phyloP scores from a whole-genome alignment of 2,329 filamentous ascomycete species.

The Aureobasidium pullulans region DNA sequence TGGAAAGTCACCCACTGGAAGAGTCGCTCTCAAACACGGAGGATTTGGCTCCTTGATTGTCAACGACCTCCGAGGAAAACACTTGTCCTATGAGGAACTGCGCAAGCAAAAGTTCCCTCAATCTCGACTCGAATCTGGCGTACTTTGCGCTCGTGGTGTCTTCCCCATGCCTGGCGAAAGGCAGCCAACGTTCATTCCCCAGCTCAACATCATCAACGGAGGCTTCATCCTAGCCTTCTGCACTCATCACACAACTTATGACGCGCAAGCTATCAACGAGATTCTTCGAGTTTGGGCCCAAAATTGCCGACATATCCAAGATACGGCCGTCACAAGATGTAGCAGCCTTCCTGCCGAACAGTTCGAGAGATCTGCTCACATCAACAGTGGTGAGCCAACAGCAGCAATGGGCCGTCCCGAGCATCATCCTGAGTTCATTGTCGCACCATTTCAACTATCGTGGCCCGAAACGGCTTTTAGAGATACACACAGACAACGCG shows the following conservation, averaged over 20 bases:
- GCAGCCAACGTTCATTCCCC: not conserved
- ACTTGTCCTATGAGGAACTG: not conserved
- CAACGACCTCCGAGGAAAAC: not conserved
- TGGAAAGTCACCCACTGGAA: not conserved
- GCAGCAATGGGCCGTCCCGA: not conserved
- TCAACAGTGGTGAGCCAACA: not conserved
- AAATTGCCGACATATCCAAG: not conserved
- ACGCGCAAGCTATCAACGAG: constrained; percentile 4
- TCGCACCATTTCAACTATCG: not conserved
- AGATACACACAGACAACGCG: not conserved
- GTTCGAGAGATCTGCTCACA: not conserved
- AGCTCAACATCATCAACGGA: not conserved
- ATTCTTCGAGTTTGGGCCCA: not conserved
- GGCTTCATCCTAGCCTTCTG: not conserved
- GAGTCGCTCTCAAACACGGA: not conserved
- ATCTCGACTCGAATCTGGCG: not conserved
- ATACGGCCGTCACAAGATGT: not conserved
- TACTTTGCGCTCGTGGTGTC: not conserved
- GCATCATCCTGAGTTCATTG: not conserved
- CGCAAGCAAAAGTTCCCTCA: not conserved
- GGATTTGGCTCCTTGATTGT: not conserved
- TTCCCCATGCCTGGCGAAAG: not conserved
- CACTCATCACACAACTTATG: not conserved
- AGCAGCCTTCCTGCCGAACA: not conserved
- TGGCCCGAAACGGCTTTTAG: not conserved